Conservation (phyloP, 2,329 filamentous ascomycete genomes). For the Penicillium sp. region DNA sequence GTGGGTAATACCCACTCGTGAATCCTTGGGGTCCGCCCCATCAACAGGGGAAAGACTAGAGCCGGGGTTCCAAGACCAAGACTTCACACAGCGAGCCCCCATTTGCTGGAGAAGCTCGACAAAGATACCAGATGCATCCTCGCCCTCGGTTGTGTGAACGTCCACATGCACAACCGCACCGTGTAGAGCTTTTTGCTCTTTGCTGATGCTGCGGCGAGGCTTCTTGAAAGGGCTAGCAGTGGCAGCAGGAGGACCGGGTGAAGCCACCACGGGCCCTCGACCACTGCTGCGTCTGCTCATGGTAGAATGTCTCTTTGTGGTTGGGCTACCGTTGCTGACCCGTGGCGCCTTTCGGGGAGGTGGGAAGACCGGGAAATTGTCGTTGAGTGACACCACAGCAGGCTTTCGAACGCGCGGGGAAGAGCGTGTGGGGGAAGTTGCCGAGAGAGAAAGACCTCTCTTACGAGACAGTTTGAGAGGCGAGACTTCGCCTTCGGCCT, state of each 20-base stretch:
- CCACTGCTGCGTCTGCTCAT: conserved; percentile 15
- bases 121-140: conserved; percentile 79
- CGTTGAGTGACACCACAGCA: conserved; percentile 23
- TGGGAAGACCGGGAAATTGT: conserved; percentile 24
- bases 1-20: conserved; percentile 76
- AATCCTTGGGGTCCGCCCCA: conserved; percentile 33
- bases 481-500: conserved; percentile 59
- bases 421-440: conserved; percentile 39
- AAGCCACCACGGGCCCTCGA: conserved; percentile 5
- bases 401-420: conserved; percentile 31
- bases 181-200: conserved; percentile 52
- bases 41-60: conserved; percentile 40
- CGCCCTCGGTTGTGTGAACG: conserved; percentile 78
- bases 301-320: conserved; percentile 21
- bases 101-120: conserved; percentile 76
- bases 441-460: conserved; percentile 55
- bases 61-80: conserved; percentile 74
- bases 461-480: conserved; percentile 49
- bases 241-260: conserved; percentile 15
- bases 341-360: conserved; percentile 31
- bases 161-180: conserved; percentile 82
- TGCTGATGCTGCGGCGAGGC: conserved; percentile 25
- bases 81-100: conserved; percentile 76
- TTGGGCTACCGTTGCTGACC: conserved; percentile 17
- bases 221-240: conserved; percentile 31